These are phyloP conservation scores for Nannochloropsis oceanica DNA, from an alignment of 108 stramenopile species.

Conservation along the genomic window DNA sequence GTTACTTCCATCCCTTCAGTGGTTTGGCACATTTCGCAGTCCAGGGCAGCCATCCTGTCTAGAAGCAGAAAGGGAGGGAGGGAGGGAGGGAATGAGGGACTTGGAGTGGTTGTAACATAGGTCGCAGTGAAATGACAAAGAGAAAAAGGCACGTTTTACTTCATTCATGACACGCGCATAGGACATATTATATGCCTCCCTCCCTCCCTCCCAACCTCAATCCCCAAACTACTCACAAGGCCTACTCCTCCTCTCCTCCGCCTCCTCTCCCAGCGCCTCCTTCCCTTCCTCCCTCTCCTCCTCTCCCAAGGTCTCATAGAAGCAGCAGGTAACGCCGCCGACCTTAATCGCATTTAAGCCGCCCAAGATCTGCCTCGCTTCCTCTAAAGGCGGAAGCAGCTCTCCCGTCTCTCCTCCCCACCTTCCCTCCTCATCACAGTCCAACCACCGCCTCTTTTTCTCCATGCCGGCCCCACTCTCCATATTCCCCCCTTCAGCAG, in stretches of 20 bases:
- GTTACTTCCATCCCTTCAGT: conserved; percentile 27
- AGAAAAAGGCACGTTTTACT: too few relatives aligned
- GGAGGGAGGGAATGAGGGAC: background rate
- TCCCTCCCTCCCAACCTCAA: background rate
- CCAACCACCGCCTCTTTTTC: background rate
- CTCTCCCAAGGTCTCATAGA: background rate
- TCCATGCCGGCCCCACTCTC: background rate
- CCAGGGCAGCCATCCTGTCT: conserved; percentile 19
- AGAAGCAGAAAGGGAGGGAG: background rate
- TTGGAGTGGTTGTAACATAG: too few relatives aligned
- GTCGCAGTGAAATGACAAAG: too few relatives aligned
- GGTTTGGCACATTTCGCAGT: conserved; percentile 39
- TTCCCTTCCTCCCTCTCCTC: background rate
- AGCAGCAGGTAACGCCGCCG: background rate
- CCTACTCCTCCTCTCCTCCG: background rate
- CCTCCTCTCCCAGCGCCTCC: background rate
- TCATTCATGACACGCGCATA: too few relatives aligned
- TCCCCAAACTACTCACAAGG: background rate
- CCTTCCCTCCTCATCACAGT: background rate
- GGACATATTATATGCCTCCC: too few relatives aligned
- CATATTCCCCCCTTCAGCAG: background rate
- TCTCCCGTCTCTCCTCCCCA: background rate
- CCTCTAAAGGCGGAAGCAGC: background rate
- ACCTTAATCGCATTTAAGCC: background rate
- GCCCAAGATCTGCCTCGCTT: background rate